A percentile compares a stretch with the other conserved stretches of the same genome.
Conservation (phyloP, 1,139 yeast species). For the Suhomyces ambrosiae region DNA sequence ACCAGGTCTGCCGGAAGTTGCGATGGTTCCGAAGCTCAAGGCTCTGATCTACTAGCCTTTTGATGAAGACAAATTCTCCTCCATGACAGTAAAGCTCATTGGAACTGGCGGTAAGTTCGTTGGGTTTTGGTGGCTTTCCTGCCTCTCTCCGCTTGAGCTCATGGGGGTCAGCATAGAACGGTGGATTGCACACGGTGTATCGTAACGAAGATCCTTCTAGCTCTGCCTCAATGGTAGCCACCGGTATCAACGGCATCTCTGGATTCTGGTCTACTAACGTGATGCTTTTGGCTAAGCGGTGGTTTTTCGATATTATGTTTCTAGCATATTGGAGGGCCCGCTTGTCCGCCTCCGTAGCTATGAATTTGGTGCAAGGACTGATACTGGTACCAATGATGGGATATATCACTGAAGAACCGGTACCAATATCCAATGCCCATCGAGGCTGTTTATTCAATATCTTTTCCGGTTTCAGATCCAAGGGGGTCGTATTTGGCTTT, state of each 20-base stretch:
- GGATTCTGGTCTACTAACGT: conserved; percentile 4
- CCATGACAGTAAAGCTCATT: conserved; percentile 21
- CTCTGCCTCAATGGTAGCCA: conserved; percentile 1
- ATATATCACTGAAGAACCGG: conserved; percentile 26
- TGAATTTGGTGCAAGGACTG: conserved; percentile 10
- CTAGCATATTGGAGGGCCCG: conserved; percentile 17
- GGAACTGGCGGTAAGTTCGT: conserved; percentile 15
- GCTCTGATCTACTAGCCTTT: conserved; percentile 18
- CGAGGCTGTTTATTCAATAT: conserved; percentile 4
- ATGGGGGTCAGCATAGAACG: conserved; percentile 19
- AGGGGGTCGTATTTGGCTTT: too few relatives aligned
- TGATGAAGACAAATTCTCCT: conserved; percentile 23
- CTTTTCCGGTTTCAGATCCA: too few relatives aligned
- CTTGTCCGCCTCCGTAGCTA: conserved; percentile 22
- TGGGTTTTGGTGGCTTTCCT: conserved; percentile 15
- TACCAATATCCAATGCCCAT: conserved; percentile 25
- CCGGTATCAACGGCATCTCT: conserved; percentile 9
- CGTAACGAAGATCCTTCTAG: conserved; percentile 7
- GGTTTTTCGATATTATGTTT: neutral
- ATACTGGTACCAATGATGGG: conserved; percentile 17
- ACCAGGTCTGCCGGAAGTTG: conserved; percentile 21
- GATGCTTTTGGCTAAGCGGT: neutral
- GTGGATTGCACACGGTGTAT: conserved; percentile 27
- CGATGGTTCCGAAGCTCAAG: conserved; percentile 8
- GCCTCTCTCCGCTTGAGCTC: conserved; percentile 15